Evolutionary conservation across 495 filamentous ascomycete genomes (phyloP).

Genomic region (Glutinoglossum americanum): DNA sequence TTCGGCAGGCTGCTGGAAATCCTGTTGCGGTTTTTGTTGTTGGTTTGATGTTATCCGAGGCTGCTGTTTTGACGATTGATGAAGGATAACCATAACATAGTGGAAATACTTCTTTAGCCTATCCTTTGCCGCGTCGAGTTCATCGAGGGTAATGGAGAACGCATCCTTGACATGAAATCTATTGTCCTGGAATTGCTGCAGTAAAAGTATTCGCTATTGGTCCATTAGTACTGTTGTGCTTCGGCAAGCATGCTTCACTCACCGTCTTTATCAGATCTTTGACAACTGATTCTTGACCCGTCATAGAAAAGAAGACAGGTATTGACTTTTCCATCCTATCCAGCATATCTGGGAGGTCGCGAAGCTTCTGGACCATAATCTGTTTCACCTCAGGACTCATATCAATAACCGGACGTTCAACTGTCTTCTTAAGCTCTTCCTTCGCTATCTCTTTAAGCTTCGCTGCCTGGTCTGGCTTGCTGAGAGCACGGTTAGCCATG

Average conservation of each 20-base stretch:
- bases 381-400: background rate
- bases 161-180: background rate
- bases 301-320: slow-evolving; percentile 3
- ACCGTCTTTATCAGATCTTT: slow-evolving; percentile 3
- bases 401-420: background rate
- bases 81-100: background rate
- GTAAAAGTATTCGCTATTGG: slow-evolving; percentile 2
- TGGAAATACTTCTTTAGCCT: slow-evolving; percentile 4
- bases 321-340: slow-evolving; percentile 2
- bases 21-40: background rate
- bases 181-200: slow-evolving; percentile 6
- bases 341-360: slow-evolving; percentile 2
- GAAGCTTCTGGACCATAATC: slow-evolving; percentile 2
- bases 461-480: background rate
- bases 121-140: background rate
- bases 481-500: background rate
- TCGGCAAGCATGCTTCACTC: background rate
- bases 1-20: background rate
- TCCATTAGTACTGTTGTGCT: background rate
- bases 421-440: background rate
- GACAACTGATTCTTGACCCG: background rate
- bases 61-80: background rate
- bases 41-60: background rate
- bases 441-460: background rate
- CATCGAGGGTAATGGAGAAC: slow-evolving; percentile 4